Evolutionary conservation across 1,284 basidiomycete species (phyloP), one percentile per base, ranked within the genome.

Genomic region (Stygiomarasmius scandens): DNA sequence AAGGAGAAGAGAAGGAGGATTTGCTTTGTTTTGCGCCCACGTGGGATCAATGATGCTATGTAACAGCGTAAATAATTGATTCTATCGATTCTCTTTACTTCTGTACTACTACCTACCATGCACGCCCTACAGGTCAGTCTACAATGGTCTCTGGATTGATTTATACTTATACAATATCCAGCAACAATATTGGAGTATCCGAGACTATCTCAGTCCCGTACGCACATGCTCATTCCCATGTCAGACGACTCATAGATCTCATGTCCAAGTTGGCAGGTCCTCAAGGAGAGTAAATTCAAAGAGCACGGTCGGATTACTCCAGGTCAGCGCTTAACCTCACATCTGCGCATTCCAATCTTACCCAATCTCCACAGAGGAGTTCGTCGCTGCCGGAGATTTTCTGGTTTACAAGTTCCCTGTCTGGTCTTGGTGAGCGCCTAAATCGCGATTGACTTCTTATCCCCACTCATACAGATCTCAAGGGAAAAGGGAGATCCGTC

Each of bases 271-370:
- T 61, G 60, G 25, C 68, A 95, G 94, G 96, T 98, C 29, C 83
- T 99, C 65, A 92, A 91, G 69, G 96, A 99, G 78, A 95, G 92
- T 78, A 98, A 98, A 74, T 99, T 99, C 82, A 98, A 97, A 74
- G 96, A 99, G 74, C 94, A 98, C 70, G 96, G 96, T 11, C 82
- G 96, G 55, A 96, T 97, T 69, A 98, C 93, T 16, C 96, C 95
- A 61, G 95, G 95, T 96, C 61, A 52, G 86, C 72, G n/a, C 12
- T 20, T 4, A 16, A 8, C 20, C 29, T 12, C 48, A 53, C 22
- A 49, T 38, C 58, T 43, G 44, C 46, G 24, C 36, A 54, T 47
- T 23, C 22, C 4, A 45, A 53, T 20, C 67, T 70, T 55, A 46
- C 8, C 63, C 55, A 54, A 44, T n/a, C n/a, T n/a, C n/a, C n/a